phyloP scores from a whole-genome alignment of 345 rosid genomes.

The Diplotaxis tenuifolia region DNA sequence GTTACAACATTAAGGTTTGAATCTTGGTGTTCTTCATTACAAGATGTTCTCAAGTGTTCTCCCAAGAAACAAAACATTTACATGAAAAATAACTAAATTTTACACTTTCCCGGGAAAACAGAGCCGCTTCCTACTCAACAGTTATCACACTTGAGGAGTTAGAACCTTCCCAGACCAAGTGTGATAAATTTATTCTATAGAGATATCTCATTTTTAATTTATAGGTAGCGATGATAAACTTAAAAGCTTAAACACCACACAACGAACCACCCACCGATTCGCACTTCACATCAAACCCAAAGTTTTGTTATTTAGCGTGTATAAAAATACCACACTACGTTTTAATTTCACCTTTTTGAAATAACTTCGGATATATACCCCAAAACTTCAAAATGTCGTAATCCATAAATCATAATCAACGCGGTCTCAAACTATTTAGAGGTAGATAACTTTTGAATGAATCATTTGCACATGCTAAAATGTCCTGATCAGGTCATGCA shows the following conservation, averaged over 20 bases:
- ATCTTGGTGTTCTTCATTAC: background rate
- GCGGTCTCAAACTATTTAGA: background rate
- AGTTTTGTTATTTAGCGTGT: conserved; percentile 5
- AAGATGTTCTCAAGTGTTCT: background rate
- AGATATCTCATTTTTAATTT: conserved; percentile 6
- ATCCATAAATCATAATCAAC: background rate
- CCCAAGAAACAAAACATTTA: background rate
- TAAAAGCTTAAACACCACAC: conserved; percentile 8
- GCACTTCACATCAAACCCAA: conserved; percentile 3
- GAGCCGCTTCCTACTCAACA: conserved; percentile 10
- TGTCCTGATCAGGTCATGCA: background rate
- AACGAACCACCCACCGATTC: conserved; percentile 12
- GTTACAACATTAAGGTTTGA: background rate
- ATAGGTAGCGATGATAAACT: background rate
- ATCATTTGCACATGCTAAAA: background rate
- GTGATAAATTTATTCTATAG: too few relatives aligned
- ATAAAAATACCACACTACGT: conserved; percentile 11
- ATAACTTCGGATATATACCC: background rate
- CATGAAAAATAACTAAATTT: background rate
- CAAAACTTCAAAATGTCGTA: background rate
- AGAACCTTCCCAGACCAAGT: conserved; percentile 87
- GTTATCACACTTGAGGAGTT: conserved; percentile 36
- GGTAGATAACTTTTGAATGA: background rate
- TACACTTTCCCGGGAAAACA: background rate
- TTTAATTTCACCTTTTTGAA: conserved; percentile 2